Evolutionary conservation across 768 basidiomycete species (phyloP).

Genomic region (Suillus weaverae): DNA sequence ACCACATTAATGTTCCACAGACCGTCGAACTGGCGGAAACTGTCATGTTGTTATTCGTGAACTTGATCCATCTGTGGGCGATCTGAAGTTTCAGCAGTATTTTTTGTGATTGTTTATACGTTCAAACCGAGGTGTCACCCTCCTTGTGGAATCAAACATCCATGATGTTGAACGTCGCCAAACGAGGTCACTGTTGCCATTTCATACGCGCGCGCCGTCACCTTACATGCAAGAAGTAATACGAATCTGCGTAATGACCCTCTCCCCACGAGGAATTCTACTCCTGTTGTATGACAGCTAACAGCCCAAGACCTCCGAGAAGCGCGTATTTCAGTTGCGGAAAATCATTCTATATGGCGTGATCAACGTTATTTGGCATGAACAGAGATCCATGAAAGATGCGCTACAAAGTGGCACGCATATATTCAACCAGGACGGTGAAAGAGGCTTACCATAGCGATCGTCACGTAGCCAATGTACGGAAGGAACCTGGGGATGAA

Average conservation of each 20-base stretch:
- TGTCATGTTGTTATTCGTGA: too few species aligned
- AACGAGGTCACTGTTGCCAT: neutral
- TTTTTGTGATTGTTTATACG: neutral
- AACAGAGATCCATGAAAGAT: neutral
- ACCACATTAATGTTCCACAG: neutral
- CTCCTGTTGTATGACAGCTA: slow-evolving; percentile 86
- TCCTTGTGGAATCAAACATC: too few species aligned
- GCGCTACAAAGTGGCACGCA: neutral
- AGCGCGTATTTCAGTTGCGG: slow-evolving; percentile 93
- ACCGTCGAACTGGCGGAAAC: too few species aligned
- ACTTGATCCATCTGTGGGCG: too few species aligned
- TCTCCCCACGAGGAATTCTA: slow-evolving; percentile 29
- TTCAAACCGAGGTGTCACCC: too few species aligned
- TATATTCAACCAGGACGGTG: slow-evolving; percentile 7
- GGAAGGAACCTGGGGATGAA: slow-evolving; percentile 72
- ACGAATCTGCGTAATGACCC: neutral
- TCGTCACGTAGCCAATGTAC: slow-evolving; percentile 94
- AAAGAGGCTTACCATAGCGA: slow-evolving; percentile 71
- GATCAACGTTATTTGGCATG: slow-evolving; percentile 8
- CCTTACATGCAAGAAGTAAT: neutral
- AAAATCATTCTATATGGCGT: slow-evolving; percentile 78
- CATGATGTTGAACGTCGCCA: too few species aligned
- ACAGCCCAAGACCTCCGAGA: slow-evolving; percentile 68
- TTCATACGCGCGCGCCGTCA: neutral
- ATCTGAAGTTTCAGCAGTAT: too few species aligned